phyloP scores from a whole-genome alignment of 2,329 filamentous ascomycete genomes.

The Aurifilum marmelostoma region DNA sequence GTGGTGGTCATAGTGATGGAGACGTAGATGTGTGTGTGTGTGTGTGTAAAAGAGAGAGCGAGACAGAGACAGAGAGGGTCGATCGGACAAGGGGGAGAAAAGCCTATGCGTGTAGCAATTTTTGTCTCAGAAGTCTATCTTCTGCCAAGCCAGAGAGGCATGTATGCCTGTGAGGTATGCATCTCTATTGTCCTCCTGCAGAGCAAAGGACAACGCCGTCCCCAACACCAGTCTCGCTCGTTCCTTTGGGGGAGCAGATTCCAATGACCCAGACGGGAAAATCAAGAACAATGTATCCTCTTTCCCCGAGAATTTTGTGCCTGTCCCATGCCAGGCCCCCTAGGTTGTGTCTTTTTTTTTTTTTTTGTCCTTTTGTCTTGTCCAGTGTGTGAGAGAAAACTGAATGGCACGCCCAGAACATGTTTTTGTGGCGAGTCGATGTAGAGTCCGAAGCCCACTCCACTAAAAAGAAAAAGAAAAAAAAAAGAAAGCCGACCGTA shows the following conservation, averaged over 20 bases:
- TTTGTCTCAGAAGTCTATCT: constrained; percentile 20
- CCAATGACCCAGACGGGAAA: background rate
- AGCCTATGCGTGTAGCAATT: constrained; percentile 13
- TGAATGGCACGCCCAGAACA: background rate
- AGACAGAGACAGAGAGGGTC: too few relatives aligned
- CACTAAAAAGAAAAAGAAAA: background rate
- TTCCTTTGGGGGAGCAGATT: background rate
- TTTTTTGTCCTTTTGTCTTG: background rate
- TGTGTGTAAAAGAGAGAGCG: background rate
- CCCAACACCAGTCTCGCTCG: background rate
- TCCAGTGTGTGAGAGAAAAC: constrained; percentile 4
- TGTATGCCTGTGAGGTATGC: constrained; percentile 21
- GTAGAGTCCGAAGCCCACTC: background rate
- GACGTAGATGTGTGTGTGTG: too few relatives aligned
- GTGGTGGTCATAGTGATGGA: background rate
- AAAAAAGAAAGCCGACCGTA: background rate
- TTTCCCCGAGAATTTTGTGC: constrained; percentile 12
- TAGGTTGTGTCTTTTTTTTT: background rate
- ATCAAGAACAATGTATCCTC: background rate
- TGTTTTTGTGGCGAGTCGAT: constrained; percentile 3
- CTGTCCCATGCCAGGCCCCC: background rate
- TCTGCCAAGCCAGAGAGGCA: constrained; percentile 20
- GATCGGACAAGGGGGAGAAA: background rate
- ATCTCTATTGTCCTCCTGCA: constrained; percentile 25
- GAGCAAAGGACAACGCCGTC: constrained; percentile 19